Conservation (phyloP, 75 land plant genomes). For the Cryptomeria japonica region DNA sequence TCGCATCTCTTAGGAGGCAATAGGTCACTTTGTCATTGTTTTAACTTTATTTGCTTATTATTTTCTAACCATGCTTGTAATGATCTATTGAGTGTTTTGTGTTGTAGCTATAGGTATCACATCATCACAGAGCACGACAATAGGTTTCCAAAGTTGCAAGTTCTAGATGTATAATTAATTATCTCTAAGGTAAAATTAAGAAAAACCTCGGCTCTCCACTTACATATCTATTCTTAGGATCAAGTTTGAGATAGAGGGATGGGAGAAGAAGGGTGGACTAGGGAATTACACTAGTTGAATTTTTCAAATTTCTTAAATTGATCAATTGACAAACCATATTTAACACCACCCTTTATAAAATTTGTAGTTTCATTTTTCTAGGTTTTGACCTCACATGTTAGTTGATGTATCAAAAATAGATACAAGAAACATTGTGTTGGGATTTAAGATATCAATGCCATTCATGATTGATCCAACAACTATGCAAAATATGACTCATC, state of each 20-base stretch:
- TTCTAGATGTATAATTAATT: not conserved
- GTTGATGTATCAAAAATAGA: constrained; percentile 84
- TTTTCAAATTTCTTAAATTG: not conserved
- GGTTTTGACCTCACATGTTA: constrained; percentile 89
- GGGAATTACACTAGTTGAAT: not conserved
- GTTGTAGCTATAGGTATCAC: no score
- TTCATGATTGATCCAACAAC: constrained; percentile 96
- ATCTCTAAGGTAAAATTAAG: not conserved
- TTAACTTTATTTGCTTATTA: no score
- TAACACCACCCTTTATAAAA: not conserved
- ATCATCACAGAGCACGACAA: no score
- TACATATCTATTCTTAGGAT: not conserved
- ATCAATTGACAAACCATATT: not conserved
- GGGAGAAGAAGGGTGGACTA: no score
- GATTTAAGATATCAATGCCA: constrained; percentile 93
- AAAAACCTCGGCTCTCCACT: not conserved
- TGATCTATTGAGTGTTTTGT: no score
- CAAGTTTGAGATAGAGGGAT: not conserved
- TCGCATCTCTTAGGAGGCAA: no score
- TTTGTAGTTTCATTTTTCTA: constrained; percentile 8
- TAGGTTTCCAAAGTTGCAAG: not conserved
- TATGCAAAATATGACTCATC: constrained; percentile 97
- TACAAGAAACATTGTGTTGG: constrained; percentile 69
- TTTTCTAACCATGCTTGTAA: no score
- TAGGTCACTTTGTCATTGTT: no score